These are phyloP conservation scores for Taiozyma onychis DNA, from an alignment of 1,139 yeast genomes.

Conservation along the genomic window DNA sequence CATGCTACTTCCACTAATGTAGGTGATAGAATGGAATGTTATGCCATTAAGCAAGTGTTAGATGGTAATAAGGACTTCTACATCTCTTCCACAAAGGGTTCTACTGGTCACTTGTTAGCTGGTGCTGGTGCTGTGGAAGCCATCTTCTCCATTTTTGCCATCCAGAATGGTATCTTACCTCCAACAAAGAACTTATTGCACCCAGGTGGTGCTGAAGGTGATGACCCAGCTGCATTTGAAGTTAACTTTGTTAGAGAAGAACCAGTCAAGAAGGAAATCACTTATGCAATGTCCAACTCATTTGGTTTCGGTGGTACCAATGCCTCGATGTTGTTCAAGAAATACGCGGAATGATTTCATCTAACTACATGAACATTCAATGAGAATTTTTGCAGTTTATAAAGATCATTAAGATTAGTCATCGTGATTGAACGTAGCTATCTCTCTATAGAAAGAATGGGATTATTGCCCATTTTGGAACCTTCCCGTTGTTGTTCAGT, in stretches of 20 bases:
- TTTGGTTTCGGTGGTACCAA: constrained; percentile 99
- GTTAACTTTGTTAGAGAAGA: constrained; percentile 58
- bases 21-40: constrained; percentile 87
- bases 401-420: neutral
- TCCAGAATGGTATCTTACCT: constrained; percentile 56
- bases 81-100: constrained; percentile 83
- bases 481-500: constrained; percentile 20
- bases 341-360: constrained; percentile 16
- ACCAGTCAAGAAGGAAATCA: constrained; percentile 33
- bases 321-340: constrained; percentile 55
- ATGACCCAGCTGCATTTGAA: constrained; percentile 36
- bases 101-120: constrained; percentile 90
- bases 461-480: constrained; percentile 30
- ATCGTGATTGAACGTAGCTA: neutral
- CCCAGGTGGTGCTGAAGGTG: constrained; percentile 41
- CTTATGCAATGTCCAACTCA: constrained; percentile 75
- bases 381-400: neutral
- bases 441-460: constrained; percentile 29
- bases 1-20: constrained; percentile 92
- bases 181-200: constrained; percentile 70
- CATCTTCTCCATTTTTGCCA: constrained; percentile 67
- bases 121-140: constrained; percentile 97
- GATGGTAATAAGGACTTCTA: constrained; percentile 30
- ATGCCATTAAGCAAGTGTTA: constrained; percentile 60
- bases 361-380: too few relatives aligned